These are phyloP conservation scores for bread wheat (Triticum aestivum) DNA, from an alignment of 176 grass and related monocot genomes.

Conservation along the genomic window DNA sequence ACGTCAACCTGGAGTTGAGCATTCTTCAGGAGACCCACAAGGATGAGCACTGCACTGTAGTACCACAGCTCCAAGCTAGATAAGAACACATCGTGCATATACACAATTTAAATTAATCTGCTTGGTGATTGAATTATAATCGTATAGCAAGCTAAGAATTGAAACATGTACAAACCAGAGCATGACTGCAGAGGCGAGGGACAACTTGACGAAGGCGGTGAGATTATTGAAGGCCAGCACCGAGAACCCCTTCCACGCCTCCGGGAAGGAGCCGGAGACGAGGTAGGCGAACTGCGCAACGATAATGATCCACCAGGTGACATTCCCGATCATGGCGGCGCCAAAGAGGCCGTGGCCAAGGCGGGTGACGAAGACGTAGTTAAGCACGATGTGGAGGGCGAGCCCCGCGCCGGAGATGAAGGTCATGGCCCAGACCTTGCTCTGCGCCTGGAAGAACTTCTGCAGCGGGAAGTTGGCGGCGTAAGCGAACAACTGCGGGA, in stretches of 20 bases:
- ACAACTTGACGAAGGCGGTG: neutral
- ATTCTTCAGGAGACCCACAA: conserved; percentile 70
- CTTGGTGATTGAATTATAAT: neutral
- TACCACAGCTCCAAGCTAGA: conserved; percentile 93
- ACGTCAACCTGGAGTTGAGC: conserved; percentile 62
- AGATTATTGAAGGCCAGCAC: neutral
- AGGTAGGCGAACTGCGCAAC: conserved; percentile 8
- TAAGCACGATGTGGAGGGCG: conserved; percentile 41
- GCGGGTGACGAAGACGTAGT: conserved; percentile 40
- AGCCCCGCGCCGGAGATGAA: conserved; percentile 44
- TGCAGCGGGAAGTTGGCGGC: conserved; percentile 65
- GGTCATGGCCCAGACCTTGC: conserved; percentile 54
- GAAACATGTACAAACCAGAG: neutral
- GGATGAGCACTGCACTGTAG: conserved; percentile 75
- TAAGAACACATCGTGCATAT: neutral
- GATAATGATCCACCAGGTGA: conserved; percentile 54
- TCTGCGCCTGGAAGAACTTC: conserved; percentile 70
- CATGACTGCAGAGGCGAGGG: neutral
- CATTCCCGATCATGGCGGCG: conserved; percentile 41
- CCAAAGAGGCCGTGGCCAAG: conserved; percentile 31
- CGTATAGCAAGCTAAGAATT: neutral
- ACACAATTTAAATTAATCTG: neutral
- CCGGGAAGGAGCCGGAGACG: neutral
- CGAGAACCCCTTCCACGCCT: neutral
- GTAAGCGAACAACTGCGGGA: conserved; percentile 56